A percentile compares a stretch with the other conserved stretches of the same genome.
Evolutionary conservation across 1,139 yeast genomes (phyloP).

Genomic region (Meyerozyma smithsonii): DNA sequence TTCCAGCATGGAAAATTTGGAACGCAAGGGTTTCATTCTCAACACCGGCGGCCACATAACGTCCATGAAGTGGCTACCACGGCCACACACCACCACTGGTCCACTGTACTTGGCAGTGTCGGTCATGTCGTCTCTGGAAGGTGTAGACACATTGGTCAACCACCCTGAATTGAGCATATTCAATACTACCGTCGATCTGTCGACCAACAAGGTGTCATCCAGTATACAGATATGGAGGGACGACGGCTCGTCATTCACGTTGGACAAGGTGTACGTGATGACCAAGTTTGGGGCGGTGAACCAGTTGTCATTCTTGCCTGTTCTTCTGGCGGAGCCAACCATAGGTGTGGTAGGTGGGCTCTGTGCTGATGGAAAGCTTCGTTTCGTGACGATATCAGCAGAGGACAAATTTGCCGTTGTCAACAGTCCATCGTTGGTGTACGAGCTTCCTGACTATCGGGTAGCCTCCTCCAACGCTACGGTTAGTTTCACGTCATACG

Average conservation of each 20-base stretch:
- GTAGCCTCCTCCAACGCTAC: constrained; percentile 9
- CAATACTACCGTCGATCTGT: constrained; percentile 9
- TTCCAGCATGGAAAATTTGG: constrained; percentile 6
- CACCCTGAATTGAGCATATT: constrained; percentile 32
- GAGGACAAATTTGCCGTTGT: constrained; percentile 19
- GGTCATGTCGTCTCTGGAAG: constrained; percentile 28
- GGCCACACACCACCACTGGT: constrained; percentile 9
- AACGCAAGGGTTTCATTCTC: constrained; percentile 41
- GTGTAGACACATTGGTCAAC: constrained; percentile 20
- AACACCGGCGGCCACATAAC: constrained; percentile 56
- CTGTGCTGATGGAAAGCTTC: constrained; percentile 61
- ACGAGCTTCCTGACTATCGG: constrained; percentile 17
- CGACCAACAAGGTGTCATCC: constrained; percentile 19
- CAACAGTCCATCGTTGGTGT: constrained; percentile 24
- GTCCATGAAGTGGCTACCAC: constrained; percentile 52
- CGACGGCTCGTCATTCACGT: constrained; percentile 22
- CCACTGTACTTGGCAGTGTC: constrained; percentile 49
- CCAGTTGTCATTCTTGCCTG: constrained; percentile 49
- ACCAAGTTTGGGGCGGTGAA: constrained; percentile 49
- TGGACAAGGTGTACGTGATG: constrained; percentile 32
- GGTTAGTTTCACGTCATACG: constrained; percentile 45
- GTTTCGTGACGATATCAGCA: constrained; percentile 41
- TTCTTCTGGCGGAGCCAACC: constrained; percentile 17
- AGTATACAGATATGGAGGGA: constrained; percentile 48
- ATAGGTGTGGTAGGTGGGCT: constrained; percentile 50